A percentile compares a stretch with the other conserved stretches of the same genome.
These are phyloP conservation scores for Dryadomyces quercus-mongolicae DNA, from an alignment of 2,329 filamentous ascomycete genomes.

Conservation along the genomic window DNA sequence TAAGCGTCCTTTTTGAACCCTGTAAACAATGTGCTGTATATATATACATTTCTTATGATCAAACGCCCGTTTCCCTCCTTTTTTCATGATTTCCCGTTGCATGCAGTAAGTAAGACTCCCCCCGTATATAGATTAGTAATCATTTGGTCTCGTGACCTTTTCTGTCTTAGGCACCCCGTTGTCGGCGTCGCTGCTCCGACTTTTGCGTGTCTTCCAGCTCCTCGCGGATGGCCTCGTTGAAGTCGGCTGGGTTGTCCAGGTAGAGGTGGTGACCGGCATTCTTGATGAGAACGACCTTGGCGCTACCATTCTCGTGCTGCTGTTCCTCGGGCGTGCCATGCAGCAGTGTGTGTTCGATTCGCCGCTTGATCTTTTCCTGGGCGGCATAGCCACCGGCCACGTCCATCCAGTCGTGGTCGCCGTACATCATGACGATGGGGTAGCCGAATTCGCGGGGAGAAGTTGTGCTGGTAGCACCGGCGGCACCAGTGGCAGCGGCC, in stretches of 20 bases:
- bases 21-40: too few relatives aligned
- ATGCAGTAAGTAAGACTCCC: too few relatives aligned
- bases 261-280: slow-evolving; percentile 49
- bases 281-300: slow-evolving; percentile 67
- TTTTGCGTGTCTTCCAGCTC: slow-evolving; percentile 40
- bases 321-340: slow-evolving; percentile 56
- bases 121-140: too few relatives aligned
- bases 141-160: not conserved
- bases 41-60: too few relatives aligned
- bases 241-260: slow-evolving; percentile 45
- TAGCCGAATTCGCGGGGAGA: slow-evolving; percentile 55
- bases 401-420: slow-evolving; percentile 99
- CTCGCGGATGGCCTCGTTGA: slow-evolving; percentile 38
- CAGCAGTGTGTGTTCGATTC: slow-evolving; percentile 46
- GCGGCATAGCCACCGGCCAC: slow-evolving; percentile 72
- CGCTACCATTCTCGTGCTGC: slow-evolving; percentile 61
- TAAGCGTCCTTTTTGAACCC: too few relatives aligned
- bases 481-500: slow-evolving; percentile 14
- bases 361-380: slow-evolving; percentile 63
- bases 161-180: not conserved
- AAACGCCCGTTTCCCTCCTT: too few relatives aligned
- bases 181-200: slow-evolving; percentile 11
- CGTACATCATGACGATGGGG: slow-evolving; percentile 89
- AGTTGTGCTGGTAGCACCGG: slow-evolving; percentile 33
- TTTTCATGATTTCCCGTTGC: too few relatives aligned